These are phyloP conservation scores for Phytophthora quininea DNA, from an alignment of 352 stramenopile genomes.

Conservation along the genomic window DNA sequence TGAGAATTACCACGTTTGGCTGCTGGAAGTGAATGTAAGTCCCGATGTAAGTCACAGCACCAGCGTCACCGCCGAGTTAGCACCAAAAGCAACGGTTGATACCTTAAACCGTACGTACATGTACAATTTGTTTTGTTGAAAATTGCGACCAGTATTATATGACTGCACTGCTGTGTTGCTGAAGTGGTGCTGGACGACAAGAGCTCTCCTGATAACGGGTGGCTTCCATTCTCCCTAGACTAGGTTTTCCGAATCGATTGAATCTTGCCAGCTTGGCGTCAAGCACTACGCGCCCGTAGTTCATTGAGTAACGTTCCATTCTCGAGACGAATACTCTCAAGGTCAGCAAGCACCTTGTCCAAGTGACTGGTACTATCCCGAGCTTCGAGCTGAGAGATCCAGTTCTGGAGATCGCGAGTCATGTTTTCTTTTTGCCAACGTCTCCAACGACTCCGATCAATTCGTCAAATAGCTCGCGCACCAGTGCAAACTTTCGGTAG, in stretches of 20 bases:
- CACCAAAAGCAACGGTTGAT: constrained; percentile 56
- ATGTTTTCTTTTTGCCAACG: constrained; percentile 83
- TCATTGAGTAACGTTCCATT: constrained; percentile 68
- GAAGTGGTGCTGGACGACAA: constrained; percentile 30
- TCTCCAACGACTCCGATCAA: constrained; percentile 69
- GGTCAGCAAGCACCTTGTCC: constrained; percentile 72
- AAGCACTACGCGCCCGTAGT: constrained; percentile 35
- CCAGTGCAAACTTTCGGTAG: constrained; percentile 83
- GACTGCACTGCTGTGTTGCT: neutral
- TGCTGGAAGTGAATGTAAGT: constrained; percentile 90
- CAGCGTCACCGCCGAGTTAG: constrained; percentile 52
- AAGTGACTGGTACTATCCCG: constrained; percentile 75
- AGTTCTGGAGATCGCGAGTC: constrained; percentile 79
- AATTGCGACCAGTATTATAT: neutral
- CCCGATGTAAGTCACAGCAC: constrained; percentile 88
- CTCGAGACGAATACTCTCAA: constrained; percentile 72
- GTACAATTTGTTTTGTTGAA: neutral
- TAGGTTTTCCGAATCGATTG: neutral
- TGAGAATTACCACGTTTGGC: constrained; percentile 55
- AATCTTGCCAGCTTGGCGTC: neutral
- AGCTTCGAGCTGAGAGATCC: constrained; percentile 80
- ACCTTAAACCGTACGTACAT: constrained; percentile 48
- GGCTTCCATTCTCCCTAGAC: constrained; percentile 15
- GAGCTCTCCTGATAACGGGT: constrained; percentile 26
- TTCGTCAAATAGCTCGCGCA: constrained; percentile 87